phyloP scores from a whole-genome alignment of 441 rosid genomes.

The Geranium incanum region DNA sequence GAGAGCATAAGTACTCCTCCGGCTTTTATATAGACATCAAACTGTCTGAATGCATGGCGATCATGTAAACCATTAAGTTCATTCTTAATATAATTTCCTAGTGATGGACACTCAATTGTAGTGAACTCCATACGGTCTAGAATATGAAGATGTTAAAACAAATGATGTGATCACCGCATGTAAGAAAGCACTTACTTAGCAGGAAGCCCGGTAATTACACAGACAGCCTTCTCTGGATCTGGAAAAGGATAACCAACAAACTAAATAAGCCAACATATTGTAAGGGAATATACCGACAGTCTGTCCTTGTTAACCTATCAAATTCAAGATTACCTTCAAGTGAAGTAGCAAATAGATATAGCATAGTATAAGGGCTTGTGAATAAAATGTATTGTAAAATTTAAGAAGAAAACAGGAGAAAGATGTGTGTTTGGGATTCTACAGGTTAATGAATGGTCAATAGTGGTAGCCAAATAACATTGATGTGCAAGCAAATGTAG shows the following conservation, averaged over 20 bases:
- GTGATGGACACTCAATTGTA: neutral
- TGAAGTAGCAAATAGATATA: too few species aligned
- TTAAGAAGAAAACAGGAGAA: neutral
- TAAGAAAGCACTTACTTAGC: slow-evolving; percentile 65
- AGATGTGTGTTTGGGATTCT: neutral
- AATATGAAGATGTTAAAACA: slow-evolving; percentile 13
- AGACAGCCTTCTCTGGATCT: slow-evolving; percentile 78
- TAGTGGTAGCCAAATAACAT: neutral
- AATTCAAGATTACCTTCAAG: too few species aligned
- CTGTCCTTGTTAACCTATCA: too few species aligned
- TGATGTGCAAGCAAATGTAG: neutral
- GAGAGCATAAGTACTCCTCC: too few species aligned
- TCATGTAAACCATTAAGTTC: too few species aligned
- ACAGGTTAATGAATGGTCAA: neutral
- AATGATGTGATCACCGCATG: slow-evolving; percentile 13
- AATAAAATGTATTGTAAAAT: neutral
- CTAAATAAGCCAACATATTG: slow-evolving; percentile 14
- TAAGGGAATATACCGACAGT: too few species aligned
- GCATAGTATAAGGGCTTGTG: neutral
- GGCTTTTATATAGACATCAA: too few species aligned
- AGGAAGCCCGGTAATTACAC: slow-evolving; percentile 85
- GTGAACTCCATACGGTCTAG: neutral
- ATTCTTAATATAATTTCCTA: neutral
- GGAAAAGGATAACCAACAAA: slow-evolving; percentile 24
- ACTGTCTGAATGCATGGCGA: too few species aligned